Conservation (phyloP, 441 rosid genomes). For the Croton laevigatus region DNA sequence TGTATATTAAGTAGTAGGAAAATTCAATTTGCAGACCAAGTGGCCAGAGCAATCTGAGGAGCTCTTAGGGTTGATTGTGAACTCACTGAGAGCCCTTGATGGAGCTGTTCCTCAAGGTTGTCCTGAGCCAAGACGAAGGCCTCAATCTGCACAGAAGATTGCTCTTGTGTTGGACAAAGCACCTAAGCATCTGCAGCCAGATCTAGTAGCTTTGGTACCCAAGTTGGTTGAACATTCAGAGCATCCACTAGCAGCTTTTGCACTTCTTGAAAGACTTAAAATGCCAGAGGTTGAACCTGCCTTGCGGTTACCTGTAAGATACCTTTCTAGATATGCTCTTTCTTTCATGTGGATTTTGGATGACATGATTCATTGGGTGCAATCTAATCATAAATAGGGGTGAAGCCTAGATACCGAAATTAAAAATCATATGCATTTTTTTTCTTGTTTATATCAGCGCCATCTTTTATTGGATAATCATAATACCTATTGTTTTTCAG, state of each 20-base stretch:
- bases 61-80: constrained; percentile 72
- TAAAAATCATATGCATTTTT: constrained; percentile 9
- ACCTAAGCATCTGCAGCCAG: constrained; percentile 86
- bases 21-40: constrained; percentile 62
- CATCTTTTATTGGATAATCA: constrained; percentile 7
- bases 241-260: constrained; percentile 87
- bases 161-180: constrained; percentile 93
- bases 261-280: constrained; percentile 84
- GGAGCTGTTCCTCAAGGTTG: constrained; percentile 94
- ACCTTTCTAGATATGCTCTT: constrained; percentile 12
- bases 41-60: constrained; percentile 96
- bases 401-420: constrained; percentile 16
- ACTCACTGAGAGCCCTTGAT: constrained; percentile 72
- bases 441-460: background rate
- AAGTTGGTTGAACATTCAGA: constrained; percentile 96
- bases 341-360: constrained; percentile 9
- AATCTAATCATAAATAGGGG: background rate
- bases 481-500: constrained; percentile 39
- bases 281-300: constrained; percentile 89
- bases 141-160: constrained; percentile 91
- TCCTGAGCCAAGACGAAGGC: constrained; percentile 93
- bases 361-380: background rate
- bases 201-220: constrained; percentile 87
- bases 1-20: constrained; percentile 24
- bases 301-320: constrained; percentile 78